Evolutionary conservation across 208 protist genomes (phyloP).

Genomic region (Trypanosoma melophagium): DNA sequence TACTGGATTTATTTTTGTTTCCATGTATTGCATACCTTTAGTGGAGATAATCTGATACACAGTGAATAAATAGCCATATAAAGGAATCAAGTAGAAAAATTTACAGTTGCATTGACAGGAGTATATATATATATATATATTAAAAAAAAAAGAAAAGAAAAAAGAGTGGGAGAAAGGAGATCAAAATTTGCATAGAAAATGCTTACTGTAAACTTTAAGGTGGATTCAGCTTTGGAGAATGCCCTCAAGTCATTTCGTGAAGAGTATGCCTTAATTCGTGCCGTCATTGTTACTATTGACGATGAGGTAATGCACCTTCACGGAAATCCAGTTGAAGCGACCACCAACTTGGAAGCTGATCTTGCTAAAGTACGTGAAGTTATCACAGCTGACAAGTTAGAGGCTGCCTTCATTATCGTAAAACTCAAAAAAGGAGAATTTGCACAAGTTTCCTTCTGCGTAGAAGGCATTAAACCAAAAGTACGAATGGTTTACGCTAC

Average conservation of each 20-base stretch:
- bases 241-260: constrained; percentile 40
- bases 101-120: background rate
- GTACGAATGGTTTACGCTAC: constrained; percentile 70
- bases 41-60: background rate
- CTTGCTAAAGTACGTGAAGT: constrained; percentile 31
- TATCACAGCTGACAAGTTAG: constrained; percentile 27
- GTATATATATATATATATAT: constrained; percentile 2
- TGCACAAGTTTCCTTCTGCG: constrained; percentile 56
- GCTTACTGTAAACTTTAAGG: constrained; percentile 58
- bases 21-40: background rate
- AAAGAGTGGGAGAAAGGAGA: constrained; percentile 5
- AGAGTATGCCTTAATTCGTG: constrained; percentile 25
- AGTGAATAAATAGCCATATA: background rate
- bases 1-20: background rate
- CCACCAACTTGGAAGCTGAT: constrained; percentile 33
- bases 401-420: constrained; percentile 49
- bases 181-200: constrained; percentile 17
- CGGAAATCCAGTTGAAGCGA: constrained; percentile 29
- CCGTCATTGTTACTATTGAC: constrained; percentile 47
- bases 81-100: constrained; percentile 2
- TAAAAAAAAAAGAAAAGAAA: constrained; percentile 5
- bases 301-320: constrained; percentile 54
- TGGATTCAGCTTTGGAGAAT: constrained; percentile 39
- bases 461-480: constrained; percentile 44
- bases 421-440: constrained; percentile 32